Evolutionary conservation across 805 yeast species (phyloP).

Genomic region (Starmerella roubikii): DNA sequence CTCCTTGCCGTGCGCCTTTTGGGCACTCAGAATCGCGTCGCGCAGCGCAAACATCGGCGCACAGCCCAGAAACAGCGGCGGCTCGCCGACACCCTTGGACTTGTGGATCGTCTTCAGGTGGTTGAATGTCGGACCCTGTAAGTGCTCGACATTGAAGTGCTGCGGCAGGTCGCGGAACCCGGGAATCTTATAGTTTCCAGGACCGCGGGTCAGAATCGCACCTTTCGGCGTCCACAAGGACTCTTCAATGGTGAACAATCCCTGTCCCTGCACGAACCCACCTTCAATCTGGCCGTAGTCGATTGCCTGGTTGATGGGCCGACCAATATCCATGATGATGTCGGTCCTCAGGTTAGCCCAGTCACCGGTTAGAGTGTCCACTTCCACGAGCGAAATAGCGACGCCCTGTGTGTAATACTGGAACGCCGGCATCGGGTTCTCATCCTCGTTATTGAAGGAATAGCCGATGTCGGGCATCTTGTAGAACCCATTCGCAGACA

Average conservation of each 20-base stretch:
- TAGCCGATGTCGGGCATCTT: slow-evolving; percentile 39
- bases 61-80: slow-evolving; percentile 37
- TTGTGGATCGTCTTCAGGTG: slow-evolving; percentile 34
- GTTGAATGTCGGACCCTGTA: slow-evolving; percentile 31
- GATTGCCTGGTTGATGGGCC: slow-evolving; percentile 36
- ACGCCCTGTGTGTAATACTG: slow-evolving; percentile 37
- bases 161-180: slow-evolving; percentile 39
- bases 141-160: slow-evolving; percentile 31
- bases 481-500: slow-evolving; percentile 38
- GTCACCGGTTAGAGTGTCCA: slow-evolving; percentile 37
- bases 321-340: slow-evolving; percentile 37
- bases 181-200: slow-evolving; percentile 39
- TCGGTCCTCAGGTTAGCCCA: slow-evolving; percentile 33
- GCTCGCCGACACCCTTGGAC: slow-evolving; percentile 39
- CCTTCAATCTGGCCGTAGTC: slow-evolving; percentile 41
- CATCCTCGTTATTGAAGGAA: slow-evolving; percentile 27
- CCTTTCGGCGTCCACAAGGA: slow-evolving; percentile 35
- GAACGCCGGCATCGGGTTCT: slow-evolving; percentile 35
- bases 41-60: slow-evolving; percentile 34
- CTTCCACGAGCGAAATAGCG: slow-evolving; percentile 33
- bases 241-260: slow-evolving; percentile 37
- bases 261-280: slow-evolving; percentile 39
- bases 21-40: slow-evolving; percentile 31
- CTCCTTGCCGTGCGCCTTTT: slow-evolving; percentile 25
- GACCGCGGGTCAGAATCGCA: slow-evolving; percentile 34